Evolutionary conservation across 352 stramenopile species (phyloP), one percentile per base, ranked within the genome.

Genomic region (Phytophthora rubi): DNA sequence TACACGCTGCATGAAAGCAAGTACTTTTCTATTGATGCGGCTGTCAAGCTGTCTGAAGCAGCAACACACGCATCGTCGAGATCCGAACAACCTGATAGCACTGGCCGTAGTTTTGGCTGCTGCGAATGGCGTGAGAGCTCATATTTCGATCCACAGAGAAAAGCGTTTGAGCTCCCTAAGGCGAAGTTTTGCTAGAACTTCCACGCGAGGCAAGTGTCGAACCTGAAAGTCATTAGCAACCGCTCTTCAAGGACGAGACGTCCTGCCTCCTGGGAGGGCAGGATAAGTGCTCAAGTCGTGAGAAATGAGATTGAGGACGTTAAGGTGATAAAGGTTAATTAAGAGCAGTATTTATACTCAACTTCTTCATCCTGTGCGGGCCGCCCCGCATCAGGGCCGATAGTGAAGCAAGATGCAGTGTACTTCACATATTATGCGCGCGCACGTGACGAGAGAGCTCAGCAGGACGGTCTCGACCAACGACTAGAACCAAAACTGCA

Each of bases 311-410:
- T 10, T 28, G n/a, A 13, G 23, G n/a, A 52, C 45, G n/a, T 39
- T 39, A 12, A 37, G 7, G 32, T 37, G 7, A 9, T 37, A 9
- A 37, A 37, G 32, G 7, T 9, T 37, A 9, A 35, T 35, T 35
- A 16, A 18, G 6, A 58, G 15, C 53, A 47, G 35, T 59, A 59
- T 59, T 59, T 59, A 45, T 59, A 59, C 10, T 59, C 21, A n/a
- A 10, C 7, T 53, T 53, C 21, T 33, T 30, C 26, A 30, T 30
- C 26, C 9, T 53, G 18, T 16, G 47, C 47, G 2, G 45, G 45
- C 45, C 21, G 15, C 45, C 45, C 23, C 15, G 7, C 45, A 26
- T 21, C 45, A 26, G 23, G 45, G 5, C n/a, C 16, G 45, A 52
- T 52, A 30, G 45, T 52, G 37, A 44, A 44, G 13, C 4, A 44